Conservation (phyloP, 169 alveolate genomes). For the Besnoitia besnoiti region DNA sequence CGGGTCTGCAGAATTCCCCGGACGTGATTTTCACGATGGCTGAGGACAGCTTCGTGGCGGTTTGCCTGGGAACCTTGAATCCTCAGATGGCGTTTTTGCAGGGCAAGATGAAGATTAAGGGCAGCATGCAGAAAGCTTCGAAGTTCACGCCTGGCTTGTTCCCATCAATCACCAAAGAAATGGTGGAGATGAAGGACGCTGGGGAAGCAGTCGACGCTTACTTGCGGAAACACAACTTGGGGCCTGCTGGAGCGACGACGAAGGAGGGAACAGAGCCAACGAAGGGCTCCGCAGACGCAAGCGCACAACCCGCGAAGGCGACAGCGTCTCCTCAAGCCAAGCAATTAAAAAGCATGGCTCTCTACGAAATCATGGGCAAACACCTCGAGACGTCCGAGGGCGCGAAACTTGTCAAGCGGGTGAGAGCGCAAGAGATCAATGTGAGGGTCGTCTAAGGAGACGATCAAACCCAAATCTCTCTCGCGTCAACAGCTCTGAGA, state of each 20-base stretch:
- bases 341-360: slow-evolving; percentile 34
- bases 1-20: slow-evolving; percentile 77
- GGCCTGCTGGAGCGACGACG: not conserved
- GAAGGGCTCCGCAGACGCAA: not conserved
- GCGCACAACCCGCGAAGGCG: not conserved
- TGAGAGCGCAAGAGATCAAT: not conserved
- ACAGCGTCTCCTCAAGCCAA: not conserved
- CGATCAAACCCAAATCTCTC: not conserved
- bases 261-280: not conserved
- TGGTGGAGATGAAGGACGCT: slow-evolving; percentile 26
- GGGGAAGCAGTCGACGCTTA: slow-evolving; percentile 12
- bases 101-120: slow-evolving; percentile 90
- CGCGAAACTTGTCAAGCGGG: slow-evolving; percentile 28
- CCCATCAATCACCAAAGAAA: slow-evolving; percentile 50
- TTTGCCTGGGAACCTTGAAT: slow-evolving; percentile 83
- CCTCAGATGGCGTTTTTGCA: slow-evolving; percentile 86
- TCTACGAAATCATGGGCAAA: not conserved
- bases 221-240: not conserved
- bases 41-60: slow-evolving; percentile 81
- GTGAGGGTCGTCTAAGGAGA: not conserved
- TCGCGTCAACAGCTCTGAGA: not conserved
- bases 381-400: slow-evolving; percentile 53
- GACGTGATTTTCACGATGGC: slow-evolving; percentile 87
- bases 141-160: slow-evolving; percentile 88
- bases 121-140: slow-evolving; percentile 88